Conservation (phyloP, 306 rosid genomes). For the Vigna unguiculata region DNA sequence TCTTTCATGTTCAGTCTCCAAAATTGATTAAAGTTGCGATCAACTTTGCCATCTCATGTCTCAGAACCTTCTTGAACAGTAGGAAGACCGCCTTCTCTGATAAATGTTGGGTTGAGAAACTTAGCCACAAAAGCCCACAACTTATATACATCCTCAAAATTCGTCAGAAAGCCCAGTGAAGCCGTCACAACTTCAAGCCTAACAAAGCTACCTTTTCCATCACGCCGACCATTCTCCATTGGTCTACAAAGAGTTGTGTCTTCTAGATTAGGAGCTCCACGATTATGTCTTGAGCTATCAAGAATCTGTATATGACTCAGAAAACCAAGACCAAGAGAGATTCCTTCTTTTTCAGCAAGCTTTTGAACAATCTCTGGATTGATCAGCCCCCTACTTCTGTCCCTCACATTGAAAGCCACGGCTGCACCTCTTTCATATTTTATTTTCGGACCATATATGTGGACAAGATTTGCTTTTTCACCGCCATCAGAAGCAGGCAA, state of each 20-base stretch:
- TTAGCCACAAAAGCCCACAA: conserved; percentile 92
- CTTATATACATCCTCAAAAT: conserved; percentile 93
- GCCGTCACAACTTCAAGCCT: conserved; percentile 93
- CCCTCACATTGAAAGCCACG: conserved; percentile 90
- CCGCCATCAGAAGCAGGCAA: conserved; percentile 61
- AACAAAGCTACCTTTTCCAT: conserved; percentile 69
- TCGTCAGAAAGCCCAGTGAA: conserved; percentile 81
- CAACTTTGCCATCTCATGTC: conserved; percentile 47
- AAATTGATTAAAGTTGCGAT: conserved; percentile 37
- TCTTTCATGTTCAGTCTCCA: conserved; percentile 43
- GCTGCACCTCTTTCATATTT: conserved; percentile 98
- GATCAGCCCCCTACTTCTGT: conserved; percentile 68
- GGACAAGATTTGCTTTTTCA: conserved; percentile 64
- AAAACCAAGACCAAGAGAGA: conserved; percentile 86
- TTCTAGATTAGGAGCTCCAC: conserved; percentile 57
- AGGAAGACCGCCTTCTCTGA: conserved; percentile 70
- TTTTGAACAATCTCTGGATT: conserved; percentile 90
- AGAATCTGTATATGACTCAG: conserved; percentile 81
- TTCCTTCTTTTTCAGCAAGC: conserved; percentile 92
- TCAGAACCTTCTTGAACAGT: conserved; percentile 80
- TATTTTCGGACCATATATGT: conserved; percentile 92
- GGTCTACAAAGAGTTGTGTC: conserved; percentile 80
- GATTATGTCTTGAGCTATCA: conserved; percentile 65
- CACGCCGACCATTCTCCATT: conserved; percentile 73
- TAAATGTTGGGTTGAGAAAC: conserved; percentile 79